Base-by-base conservation (phyloP, 139 green algal genomes). In the Micromonas pusilla region DNA sequence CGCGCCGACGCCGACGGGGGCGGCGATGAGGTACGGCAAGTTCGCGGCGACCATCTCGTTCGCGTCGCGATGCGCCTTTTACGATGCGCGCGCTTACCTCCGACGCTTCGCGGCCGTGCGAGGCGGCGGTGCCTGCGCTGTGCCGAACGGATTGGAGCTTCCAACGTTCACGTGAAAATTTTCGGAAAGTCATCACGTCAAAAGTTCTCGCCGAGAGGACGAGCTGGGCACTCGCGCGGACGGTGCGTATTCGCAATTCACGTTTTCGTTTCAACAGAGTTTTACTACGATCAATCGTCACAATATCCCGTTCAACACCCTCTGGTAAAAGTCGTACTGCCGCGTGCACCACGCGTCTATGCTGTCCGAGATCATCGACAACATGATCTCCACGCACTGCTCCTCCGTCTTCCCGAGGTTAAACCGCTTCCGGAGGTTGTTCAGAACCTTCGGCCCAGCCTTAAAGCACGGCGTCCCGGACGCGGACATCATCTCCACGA, bases 261-360 rank as follows among this genome's bases (percentile, higher is more conserved):
- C n/a, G n/a, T n/a, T n/a, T n/a, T n/a, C n/a, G n/a, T n/a, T n/a
- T n/a, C n/a, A n/a, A n/a, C n/a, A n/a, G n/a, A 21, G 63, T 38
- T 34, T 34, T 70, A 70, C 26, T 34, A 32, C 13, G 63, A 38
- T 32, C 45, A 57, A 57, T 9, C 9, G 45, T 57, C 45, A 97
- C 39, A 98, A 80, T 70, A 98, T 97, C 54, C 92, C 93, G 82
- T 98, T 98, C 3, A 97, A 83, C 19, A 97, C 89, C 0, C 92
- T 82, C 87, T 98, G 94, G 87, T 98, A 98, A 82, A 96, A 97
- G 85, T 99, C 94, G 80, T 98, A 99, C 84, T 98, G 94, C 32
- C 95, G 85, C 1, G 95, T 97, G 53, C 93, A 84, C 94, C 95
- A 99, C 0, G 94, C 89, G 82, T 99, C 95, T 70, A 97, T 73